phyloP scores from a whole-genome alignment of 768 basidiomycete genomes.

The Agaricus sinodeliciosus region DNA sequence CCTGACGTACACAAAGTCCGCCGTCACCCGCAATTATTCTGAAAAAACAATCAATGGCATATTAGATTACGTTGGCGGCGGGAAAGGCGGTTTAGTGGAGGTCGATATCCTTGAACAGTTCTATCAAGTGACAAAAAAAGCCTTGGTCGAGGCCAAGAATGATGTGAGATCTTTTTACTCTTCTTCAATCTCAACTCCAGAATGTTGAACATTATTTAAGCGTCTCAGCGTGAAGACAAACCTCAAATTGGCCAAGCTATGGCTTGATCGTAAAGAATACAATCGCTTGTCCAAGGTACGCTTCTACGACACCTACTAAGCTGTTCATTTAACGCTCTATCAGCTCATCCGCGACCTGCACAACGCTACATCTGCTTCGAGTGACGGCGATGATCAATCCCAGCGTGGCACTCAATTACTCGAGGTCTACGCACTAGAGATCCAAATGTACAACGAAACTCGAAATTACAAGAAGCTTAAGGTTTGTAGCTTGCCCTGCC shows the following conservation, averaged over 20 bases:
- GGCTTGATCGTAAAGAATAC: constrained; percentile 95
- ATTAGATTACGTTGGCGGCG: constrained; percentile 93
- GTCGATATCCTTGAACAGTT: constrained; percentile 90
- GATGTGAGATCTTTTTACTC: constrained; percentile 50
- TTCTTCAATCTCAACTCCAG: neutral
- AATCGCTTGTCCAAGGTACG: constrained; percentile 70
- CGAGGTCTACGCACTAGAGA: constrained; percentile 97
- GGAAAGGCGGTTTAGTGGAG: constrained; percentile 69
- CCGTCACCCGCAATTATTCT: constrained; percentile 91
- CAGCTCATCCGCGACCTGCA: constrained; percentile 79
- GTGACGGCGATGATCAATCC: constrained; percentile 76
- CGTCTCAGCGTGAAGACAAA: constrained; percentile 94
- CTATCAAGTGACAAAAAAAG: constrained; percentile 89
- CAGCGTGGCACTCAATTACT: constrained; percentile 92
- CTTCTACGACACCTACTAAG: neutral
- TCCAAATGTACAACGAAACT: constrained; percentile 98
- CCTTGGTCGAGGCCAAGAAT: constrained; percentile 91
- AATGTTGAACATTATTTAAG: constrained; percentile 31
- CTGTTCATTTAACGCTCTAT: neutral
- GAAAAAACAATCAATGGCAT: constrained; percentile 99
- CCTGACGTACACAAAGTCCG: constrained; percentile 90
- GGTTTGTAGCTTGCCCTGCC: constrained; percentile 30
- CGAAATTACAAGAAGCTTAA: constrained; percentile 95
- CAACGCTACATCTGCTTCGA: constrained; percentile 48
- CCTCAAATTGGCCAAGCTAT: constrained; percentile 92